phyloP scores from a whole-genome alignment of 2,329 filamentous ascomycete species.

The Alternaria ventricosa region DNA sequence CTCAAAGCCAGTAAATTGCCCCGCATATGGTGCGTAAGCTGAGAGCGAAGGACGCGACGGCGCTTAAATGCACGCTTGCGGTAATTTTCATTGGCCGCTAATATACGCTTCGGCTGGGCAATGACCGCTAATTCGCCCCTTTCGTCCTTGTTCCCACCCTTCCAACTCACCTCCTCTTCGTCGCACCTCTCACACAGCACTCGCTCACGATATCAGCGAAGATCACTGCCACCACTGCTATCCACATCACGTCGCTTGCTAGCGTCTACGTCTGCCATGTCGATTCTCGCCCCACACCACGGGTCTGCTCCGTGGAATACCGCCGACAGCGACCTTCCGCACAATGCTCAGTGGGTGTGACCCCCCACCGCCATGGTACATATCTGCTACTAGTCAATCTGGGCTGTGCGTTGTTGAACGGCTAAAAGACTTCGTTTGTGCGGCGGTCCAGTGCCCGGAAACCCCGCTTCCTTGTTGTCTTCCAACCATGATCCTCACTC shows the following conservation, averaged over 20 bases:
- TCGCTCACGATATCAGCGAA: not conserved
- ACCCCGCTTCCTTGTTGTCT: conserved; percentile 9
- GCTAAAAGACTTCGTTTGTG: conserved; percentile 17
- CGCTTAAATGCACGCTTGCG: conserved; percentile 39
- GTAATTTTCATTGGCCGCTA: conserved; percentile 25
- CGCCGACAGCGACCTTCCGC: conserved; percentile 5
- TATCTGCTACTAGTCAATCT: conserved; percentile 3
- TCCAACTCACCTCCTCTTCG: conserved; percentile 11
- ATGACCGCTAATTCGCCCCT: conserved; percentile 30
- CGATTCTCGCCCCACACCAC: conserved; percentile 10
- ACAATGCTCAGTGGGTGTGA: conserved; percentile 4
- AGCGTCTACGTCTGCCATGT: not conserved
- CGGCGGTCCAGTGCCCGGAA: not conserved
- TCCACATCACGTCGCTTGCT: not conserved
- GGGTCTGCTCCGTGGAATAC: not conserved
- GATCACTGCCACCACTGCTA: conserved; percentile 15
- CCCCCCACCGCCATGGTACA: conserved; percentile 8
- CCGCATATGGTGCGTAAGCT: conserved; percentile 21
- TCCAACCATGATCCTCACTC: not conserved
- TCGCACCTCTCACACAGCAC: conserved; percentile 2
- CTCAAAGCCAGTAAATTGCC: conserved; percentile 27
- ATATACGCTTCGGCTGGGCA: conserved; percentile 16
- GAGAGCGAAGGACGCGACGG: conserved; percentile 23
- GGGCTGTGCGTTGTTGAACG: conserved; percentile 17
- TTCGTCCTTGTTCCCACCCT: conserved; percentile 9